These are phyloP conservation scores for Hypoxylon rubiginosum DNA, from an alignment of 2,329 filamentous ascomycete species.

Conservation along the genomic window DNA sequence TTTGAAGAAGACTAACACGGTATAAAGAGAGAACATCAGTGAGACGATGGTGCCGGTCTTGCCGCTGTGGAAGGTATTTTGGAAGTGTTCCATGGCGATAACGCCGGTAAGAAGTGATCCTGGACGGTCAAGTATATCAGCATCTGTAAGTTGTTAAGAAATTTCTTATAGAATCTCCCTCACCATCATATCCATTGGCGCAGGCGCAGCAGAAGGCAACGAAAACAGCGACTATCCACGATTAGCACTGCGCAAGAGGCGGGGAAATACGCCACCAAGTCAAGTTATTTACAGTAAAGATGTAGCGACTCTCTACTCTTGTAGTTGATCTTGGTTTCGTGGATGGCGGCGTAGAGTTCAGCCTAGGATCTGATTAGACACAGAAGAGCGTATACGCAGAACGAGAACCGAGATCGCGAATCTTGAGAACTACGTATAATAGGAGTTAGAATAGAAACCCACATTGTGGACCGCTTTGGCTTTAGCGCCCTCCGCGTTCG, in stretches of 20 bases:
- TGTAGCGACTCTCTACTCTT: constrained; percentile 58
- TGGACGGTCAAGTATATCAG: constrained; percentile 33
- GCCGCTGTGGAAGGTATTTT: constrained; percentile 56
- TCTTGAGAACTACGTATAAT: too few species aligned
- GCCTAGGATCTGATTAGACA: constrained; percentile 53
- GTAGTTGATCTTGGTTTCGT: constrained; percentile 60
- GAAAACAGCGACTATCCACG: constrained; percentile 57
- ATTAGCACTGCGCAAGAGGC: constrained; percentile 12
- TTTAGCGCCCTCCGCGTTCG: constrained; percentile 51
- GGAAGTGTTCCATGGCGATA: constrained; percentile 60
- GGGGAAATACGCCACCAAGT: background rate
- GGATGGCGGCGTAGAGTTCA: constrained; percentile 62
- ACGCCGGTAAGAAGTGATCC: constrained; percentile 61
- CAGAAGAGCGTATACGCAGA: background rate
- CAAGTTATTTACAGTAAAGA: constrained; percentile 54
- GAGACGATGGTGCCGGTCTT: constrained; percentile 57
- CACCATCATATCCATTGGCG: constrained; percentile 63
- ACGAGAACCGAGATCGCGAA: background rate
- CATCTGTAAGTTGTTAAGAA: background rate
- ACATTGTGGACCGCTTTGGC: constrained; percentile 60
- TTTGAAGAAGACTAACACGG: constrained; percentile 56
- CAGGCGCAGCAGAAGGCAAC: constrained; percentile 62
- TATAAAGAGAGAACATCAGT: constrained; percentile 62
- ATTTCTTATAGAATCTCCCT: constrained; percentile 12
- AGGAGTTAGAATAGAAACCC: constrained; percentile 38